These are phyloP conservation scores for Pseudogymnoascus sp. DNA, from an alignment of 2,329 filamentous ascomycete species.

Conservation along the genomic window DNA sequence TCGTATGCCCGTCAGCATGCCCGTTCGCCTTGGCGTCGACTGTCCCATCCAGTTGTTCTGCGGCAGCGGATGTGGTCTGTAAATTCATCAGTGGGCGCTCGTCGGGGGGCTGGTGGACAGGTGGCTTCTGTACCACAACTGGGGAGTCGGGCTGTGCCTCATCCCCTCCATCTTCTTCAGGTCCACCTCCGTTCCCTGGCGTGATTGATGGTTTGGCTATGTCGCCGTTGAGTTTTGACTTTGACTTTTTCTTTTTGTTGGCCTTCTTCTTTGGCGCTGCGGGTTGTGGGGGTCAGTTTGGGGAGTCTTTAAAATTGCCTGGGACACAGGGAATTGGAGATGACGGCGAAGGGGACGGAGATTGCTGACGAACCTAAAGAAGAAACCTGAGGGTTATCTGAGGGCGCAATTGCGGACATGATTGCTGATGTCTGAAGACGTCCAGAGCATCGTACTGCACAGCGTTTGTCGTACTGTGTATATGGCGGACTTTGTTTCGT, in stretches of 20 bases:
- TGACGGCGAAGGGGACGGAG: background rate
- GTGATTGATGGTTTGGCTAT: constrained; percentile 21
- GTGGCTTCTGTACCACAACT: constrained; percentile 28
- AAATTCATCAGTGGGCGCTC: constrained; percentile 20
- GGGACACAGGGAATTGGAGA: background rate
- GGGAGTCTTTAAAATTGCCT: constrained; percentile 6
- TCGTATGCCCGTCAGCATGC: constrained; percentile 17
- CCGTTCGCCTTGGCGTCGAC: constrained; percentile 22
- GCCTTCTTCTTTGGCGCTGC: constrained; percentile 46
- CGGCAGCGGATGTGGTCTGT: constrained; percentile 17
- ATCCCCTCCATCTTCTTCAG: constrained; percentile 31
- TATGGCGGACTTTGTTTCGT: constrained; percentile 1
- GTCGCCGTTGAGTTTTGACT: constrained; percentile 32
- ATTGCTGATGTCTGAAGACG: constrained; percentile 11
- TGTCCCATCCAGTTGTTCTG: constrained; percentile 12
- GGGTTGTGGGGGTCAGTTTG: constrained; percentile 24
- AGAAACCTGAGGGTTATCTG: constrained; percentile 23
- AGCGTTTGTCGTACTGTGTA: background rate
- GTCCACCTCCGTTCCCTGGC: constrained; percentile 30
- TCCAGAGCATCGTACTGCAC: constrained; percentile 3
- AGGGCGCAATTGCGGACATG: constrained; percentile 26
- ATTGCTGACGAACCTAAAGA: constrained; percentile 23
- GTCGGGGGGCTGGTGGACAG: constrained; percentile 21
- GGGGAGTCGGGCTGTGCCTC: constrained; percentile 32
- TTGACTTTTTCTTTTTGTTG: constrained; percentile 44